Evolutionary conservation across 306 rosid genomes (phyloP).

Genomic region (Oxytropis ochrocephala): DNA sequence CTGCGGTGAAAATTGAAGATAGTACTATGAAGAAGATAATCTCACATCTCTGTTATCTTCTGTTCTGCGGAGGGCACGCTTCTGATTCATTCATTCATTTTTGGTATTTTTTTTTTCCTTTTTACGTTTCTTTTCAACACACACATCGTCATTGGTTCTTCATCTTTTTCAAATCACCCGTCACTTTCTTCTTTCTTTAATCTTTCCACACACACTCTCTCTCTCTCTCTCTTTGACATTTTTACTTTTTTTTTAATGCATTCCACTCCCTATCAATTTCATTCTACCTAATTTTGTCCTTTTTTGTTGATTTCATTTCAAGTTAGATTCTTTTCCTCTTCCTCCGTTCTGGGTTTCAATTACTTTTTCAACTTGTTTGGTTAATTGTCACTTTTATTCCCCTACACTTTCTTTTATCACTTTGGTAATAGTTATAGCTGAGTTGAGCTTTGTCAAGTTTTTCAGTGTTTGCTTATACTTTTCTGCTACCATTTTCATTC

Average conservation of each 20-base stretch:
- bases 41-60: neutral
- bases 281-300: neutral
- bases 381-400: neutral
- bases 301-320: slow-evolving; percentile 17
- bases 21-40: neutral
- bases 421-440: neutral
- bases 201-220: neutral
- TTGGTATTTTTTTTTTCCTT: neutral
- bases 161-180: neutral
- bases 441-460: slow-evolving; percentile 22
- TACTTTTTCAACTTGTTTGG: slow-evolving; percentile 10
- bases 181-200: slow-evolving; percentile 7
- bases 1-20: neutral
- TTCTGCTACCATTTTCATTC: slow-evolving; percentile 6
- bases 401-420: neutral
- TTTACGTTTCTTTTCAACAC: slow-evolving; percentile 22
- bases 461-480: neutral
- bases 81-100: neutral
- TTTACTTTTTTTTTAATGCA: neutral
- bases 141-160: neutral
- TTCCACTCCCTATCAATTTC: neutral
- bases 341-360: neutral
- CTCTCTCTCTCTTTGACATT: neutral
- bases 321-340: slow-evolving; percentile 9
- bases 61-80: slow-evolving; percentile 13